Percentiles rank a stretch among this genome's conserved stretches.
Conservation (phyloP, 2,329 filamentous ascomycete genomes). For the Aureobasidium zeae region DNA sequence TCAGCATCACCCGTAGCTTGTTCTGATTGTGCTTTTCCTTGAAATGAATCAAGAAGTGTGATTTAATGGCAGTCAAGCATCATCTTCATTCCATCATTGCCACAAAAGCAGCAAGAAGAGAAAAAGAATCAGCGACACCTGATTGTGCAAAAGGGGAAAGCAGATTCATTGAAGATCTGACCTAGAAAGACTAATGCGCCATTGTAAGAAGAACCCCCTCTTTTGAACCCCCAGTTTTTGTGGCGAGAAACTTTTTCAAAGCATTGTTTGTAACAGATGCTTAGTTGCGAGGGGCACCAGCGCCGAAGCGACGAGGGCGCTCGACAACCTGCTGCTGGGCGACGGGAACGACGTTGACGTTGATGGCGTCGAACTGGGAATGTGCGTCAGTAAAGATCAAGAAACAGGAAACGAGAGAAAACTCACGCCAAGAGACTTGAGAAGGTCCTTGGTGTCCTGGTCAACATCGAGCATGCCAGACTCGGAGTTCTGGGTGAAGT, state of each 20-base stretch:
- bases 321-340: conserved; percentile 79
- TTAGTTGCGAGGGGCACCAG: conserved; percentile 41
- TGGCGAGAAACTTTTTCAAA: conserved; percentile 23
- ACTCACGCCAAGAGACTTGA: conserved; percentile 98
- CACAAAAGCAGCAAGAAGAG: conserved; percentile 1
- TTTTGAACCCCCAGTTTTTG: background rate
- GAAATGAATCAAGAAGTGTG: conserved; percentile 14
- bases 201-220: conserved; percentile 1
- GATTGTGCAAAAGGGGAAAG: conserved; percentile 33
- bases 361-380: conserved; percentile 84
- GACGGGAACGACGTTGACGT: conserved; percentile 90
- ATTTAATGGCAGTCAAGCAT: conserved; percentile 84
- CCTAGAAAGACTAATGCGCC: conserved; percentile 13
- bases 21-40: background rate
- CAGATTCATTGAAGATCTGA: conserved; percentile 14
- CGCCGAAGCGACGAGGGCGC: conserved; percentile 68
- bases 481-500: conserved; percentile 93
- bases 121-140: conserved; percentile 94
- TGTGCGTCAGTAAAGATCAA: conserved; percentile 16
- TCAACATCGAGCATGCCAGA: conserved; percentile 91
- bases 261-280: conserved; percentile 19
- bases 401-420: background rate
- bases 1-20: conserved; percentile 1
- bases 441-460: conserved; percentile 94
- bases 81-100: conserved; percentile 33